A percentile compares a stretch with the other conserved stretches of the same genome.
These are phyloP conservation scores for Aspergillus melleus DNA, from an alignment of 2,329 filamentous ascomycete genomes.

Conservation along the genomic window DNA sequence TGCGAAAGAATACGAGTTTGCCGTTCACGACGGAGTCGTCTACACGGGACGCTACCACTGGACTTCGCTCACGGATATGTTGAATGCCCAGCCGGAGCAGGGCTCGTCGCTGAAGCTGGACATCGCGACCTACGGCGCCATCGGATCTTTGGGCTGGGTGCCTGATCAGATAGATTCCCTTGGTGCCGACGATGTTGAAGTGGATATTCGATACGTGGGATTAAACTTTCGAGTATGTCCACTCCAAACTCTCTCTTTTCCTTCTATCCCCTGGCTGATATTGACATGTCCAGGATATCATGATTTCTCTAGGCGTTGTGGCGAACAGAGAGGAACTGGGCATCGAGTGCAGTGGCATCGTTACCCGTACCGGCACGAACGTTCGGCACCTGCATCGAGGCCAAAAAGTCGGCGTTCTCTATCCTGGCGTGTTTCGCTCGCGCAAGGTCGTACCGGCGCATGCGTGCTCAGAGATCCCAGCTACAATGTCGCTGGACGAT, in stretches of 20 bases:
- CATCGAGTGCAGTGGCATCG: conserved; percentile 33
- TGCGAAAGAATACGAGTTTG: not conserved
- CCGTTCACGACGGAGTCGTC: not conserved
- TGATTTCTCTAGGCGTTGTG: conserved; percentile 34
- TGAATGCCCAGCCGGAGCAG: not conserved
- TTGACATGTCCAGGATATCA: not conserved
- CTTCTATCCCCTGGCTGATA: not conserved
- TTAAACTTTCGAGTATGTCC: not conserved
- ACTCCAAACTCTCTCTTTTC: not conserved
- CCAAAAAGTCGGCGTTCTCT: not conserved
- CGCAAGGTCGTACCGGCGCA: not conserved
- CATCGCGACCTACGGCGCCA: not conserved
- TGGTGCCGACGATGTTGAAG: not conserved
- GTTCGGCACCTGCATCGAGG: not conserved
- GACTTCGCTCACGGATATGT: not conserved
- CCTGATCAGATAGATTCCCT: not conserved
- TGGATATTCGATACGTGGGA: not conserved
- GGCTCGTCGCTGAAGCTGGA: not conserved
- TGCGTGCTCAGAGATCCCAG: conserved; percentile 12
- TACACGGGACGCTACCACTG: not conserved
- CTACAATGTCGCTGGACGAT: conserved; percentile 14
- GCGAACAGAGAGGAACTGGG: conserved; percentile 24
- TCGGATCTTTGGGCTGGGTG: not conserved
- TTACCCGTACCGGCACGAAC: conserved; percentile 28
- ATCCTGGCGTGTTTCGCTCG: not conserved